phyloP scores from a whole-genome alignment of 441 rosid genomes.

The Gossypium laxum region DNA sequence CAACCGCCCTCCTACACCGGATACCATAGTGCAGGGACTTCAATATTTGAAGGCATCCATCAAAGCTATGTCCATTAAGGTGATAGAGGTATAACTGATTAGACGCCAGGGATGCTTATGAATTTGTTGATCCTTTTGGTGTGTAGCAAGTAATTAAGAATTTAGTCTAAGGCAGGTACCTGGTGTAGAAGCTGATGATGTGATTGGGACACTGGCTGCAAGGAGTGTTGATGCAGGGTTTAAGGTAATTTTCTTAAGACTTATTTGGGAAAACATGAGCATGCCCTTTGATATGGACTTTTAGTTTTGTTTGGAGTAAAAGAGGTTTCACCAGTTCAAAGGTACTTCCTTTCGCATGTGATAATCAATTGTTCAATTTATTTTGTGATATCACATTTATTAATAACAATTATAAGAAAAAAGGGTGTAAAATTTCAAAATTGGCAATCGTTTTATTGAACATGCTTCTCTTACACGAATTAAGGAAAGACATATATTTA shows the following conservation, averaged over 20 bases:
- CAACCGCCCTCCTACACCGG: constrained; percentile 93
- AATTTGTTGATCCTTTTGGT: constrained; percentile 11
- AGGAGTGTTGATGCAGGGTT: constrained; percentile 72
- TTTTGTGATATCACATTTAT: not conserved
- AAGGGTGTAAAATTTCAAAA: not conserved
- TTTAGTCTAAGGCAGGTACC: constrained; percentile 53
- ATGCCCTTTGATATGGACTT: not conserved
- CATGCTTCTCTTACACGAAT: not conserved
- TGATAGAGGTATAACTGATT: constrained; percentile 62
- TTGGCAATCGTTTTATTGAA: not conserved
- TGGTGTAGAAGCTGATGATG: constrained; percentile 99
- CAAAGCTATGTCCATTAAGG: constrained; percentile 86
- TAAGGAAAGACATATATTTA: not conserved
- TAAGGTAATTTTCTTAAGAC: constrained; percentile 40
- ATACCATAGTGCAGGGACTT: constrained; percentile 86
- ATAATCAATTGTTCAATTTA: not conserved
- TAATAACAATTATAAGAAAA: not conserved
- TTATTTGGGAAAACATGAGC: not conserved
- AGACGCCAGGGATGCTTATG: not conserved
- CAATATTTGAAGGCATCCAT: constrained; percentile 91
- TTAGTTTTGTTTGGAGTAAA: not conserved
- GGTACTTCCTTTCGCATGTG: not conserved
- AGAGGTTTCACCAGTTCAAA: not conserved
- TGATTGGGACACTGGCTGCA: constrained; percentile 80
- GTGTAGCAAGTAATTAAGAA: constrained; percentile 21